phyloP scores from a whole-genome alignment of 768 basidiomycete genomes.

The Xerocomus spinulosus region DNA sequence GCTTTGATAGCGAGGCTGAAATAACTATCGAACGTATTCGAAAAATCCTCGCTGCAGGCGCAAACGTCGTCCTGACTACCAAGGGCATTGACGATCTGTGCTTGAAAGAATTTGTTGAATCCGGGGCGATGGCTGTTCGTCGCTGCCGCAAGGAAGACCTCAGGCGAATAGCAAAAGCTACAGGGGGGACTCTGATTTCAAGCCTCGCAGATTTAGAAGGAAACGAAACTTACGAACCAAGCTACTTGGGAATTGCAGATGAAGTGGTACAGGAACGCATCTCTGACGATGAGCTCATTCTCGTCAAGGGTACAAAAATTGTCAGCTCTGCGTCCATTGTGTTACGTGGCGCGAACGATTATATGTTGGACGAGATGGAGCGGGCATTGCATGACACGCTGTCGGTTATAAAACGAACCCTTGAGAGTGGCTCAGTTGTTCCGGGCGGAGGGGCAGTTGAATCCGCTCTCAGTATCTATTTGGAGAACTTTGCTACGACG shows the following conservation, averaged over 20 bases:
- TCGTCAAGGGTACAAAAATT: constrained; percentile 96
- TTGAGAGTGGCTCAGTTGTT: constrained; percentile 94
- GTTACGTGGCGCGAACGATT: constrained; percentile 95
- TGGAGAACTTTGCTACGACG: constrained; percentile 98
- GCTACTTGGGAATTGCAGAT: constrained; percentile 86
- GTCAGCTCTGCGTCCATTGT: constrained; percentile 92
- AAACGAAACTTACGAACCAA: constrained; percentile 94
- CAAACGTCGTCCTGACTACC: constrained; percentile 95
- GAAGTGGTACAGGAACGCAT: constrained; percentile 97
- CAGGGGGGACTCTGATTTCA: constrained; percentile 89
- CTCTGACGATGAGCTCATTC: constrained; percentile 96
- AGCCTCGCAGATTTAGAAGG: constrained; percentile 95
- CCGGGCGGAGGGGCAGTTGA: constrained; percentile 98
- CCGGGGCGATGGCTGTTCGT: constrained; percentile 97
- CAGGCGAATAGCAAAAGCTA: constrained; percentile 93
- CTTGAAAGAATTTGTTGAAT: constrained; percentile 97
- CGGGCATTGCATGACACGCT: constrained; percentile 90
- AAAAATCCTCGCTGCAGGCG: constrained; percentile 93
- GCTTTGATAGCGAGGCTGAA: constrained; percentile 74
- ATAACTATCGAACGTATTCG: constrained; percentile 94
- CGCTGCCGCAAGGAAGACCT: constrained; percentile 98
- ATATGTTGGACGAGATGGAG: constrained; percentile 99
- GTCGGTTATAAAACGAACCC: constrained; percentile 92
- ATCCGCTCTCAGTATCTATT: constrained; percentile 92
- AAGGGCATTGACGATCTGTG: constrained; percentile 99